Percentiles rank a stretch among this genome's conserved stretches.
phyloP scores from a whole-genome alignment of 306 rosid species.

The Rubus idaeus region DNA sequence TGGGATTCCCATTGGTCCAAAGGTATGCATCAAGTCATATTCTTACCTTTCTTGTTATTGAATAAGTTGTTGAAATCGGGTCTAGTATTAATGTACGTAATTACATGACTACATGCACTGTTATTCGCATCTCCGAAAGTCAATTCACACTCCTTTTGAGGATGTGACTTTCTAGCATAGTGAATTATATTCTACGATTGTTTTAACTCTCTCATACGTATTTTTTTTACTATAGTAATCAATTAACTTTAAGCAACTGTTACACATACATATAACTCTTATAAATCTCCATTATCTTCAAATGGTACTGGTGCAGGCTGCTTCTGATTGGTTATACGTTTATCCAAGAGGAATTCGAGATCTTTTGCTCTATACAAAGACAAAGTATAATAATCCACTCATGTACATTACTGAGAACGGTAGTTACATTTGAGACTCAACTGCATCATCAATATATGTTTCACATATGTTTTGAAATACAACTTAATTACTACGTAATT shows the following conservation, averaged over 20 bases:
- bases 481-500: neutral
- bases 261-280: neutral
- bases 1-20: slow-evolving; percentile 50
- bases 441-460: neutral
- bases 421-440: slow-evolving; percentile 13
- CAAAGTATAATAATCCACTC: slow-evolving; percentile 46
- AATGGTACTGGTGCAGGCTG: slow-evolving; percentile 16
- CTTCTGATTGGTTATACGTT: slow-evolving; percentile 33
- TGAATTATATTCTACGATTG: too few species aligned
- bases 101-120: too few species aligned
- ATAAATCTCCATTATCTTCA: neutral
- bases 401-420: slow-evolving; percentile 73
- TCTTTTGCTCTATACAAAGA: slow-evolving; percentile 45
- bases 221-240: too few species aligned
- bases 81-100: too few species aligned
- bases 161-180: too few species aligned
- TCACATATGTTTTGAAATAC: neutral
- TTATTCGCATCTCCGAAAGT: too few species aligned
- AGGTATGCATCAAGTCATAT: slow-evolving; percentile 11
- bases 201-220: too few species aligned
- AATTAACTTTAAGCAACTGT: too few species aligned
- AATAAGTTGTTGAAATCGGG: too few species aligned
- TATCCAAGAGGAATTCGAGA: slow-evolving; percentile 58
- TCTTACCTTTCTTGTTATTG: neutral
- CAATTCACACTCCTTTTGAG: too few species aligned